phyloP scores from a whole-genome alignment of 2,329 filamentous ascomycete genomes.

The Epichloe brachyelytri region DNA sequence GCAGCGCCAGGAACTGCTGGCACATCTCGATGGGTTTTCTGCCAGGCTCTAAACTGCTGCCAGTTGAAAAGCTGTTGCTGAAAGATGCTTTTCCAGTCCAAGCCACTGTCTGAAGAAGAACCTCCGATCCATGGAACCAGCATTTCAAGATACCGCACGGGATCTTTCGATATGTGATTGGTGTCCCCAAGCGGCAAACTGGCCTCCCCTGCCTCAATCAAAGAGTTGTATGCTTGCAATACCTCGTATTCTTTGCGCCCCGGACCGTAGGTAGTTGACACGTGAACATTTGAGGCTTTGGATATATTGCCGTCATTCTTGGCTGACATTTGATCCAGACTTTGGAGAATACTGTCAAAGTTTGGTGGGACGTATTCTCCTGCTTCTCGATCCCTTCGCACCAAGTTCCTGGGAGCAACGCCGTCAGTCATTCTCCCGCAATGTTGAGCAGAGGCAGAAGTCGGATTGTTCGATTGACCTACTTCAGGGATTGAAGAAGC shows the following conservation, averaged over 20 bases:
- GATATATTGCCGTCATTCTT: not conserved
- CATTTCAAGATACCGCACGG: not conserved
- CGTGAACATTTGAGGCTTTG: not conserved
- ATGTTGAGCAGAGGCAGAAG: not conserved
- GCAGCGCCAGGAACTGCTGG: not conserved
- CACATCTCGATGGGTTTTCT: constrained; percentile 1
- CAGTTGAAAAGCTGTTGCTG: constrained; percentile 4
- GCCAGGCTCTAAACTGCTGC: constrained; percentile 3
- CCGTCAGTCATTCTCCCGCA: not conserved
- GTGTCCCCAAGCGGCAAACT: constrained; percentile 1
- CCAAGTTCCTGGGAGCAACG: not conserved
- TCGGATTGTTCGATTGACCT: not conserved
- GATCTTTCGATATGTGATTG: constrained; percentile 1
- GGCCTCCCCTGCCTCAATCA: constrained; percentile 4
- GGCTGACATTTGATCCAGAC: constrained; percentile 6
- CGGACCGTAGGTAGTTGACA: not conserved
- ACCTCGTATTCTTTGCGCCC: constrained; percentile 6
- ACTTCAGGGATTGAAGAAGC: constrained; percentile 4
- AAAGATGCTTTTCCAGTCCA: constrained; percentile 5
- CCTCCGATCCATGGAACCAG: not conserved
- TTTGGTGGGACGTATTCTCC: constrained; percentile 3
- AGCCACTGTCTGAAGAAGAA: not conserved
- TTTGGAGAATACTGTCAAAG: constrained; percentile 4
- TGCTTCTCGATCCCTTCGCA: constrained; percentile 3
- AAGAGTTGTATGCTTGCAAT: constrained; percentile 1